Percentiles rank a stretch among this genome's conserved stretches.
These are phyloP conservation scores for Trichosanthes cucumerina DNA, from an alignment of 306 rosid species.

Conservation along the genomic window DNA sequence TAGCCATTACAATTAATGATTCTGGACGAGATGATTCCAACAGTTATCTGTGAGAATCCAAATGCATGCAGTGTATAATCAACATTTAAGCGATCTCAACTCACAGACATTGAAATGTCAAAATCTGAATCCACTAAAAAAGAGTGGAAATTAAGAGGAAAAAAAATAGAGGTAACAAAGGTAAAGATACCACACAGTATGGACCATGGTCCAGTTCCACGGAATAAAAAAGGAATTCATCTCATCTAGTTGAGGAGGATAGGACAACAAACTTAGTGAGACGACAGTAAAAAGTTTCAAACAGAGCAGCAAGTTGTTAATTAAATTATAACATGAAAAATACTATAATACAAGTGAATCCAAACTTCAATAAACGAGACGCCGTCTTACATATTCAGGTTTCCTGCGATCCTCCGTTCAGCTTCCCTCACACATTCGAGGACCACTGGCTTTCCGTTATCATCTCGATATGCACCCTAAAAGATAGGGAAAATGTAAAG, in stretches of 20 bases:
- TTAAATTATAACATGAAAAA: neutral
- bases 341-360: neutral
- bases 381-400: conserved; percentile 42
- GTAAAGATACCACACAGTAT: conserved; percentile 15
- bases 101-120: neutral
- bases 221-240: neutral
- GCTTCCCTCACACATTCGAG: conserved; percentile 83
- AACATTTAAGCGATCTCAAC: neutral
- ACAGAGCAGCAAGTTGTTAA: conserved; percentile 3
- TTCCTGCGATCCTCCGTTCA: conserved; percentile 75
- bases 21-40: neutral
- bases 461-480: conserved; percentile 94
- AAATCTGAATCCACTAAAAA: neutral
- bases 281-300: conserved; percentile 16
- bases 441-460: conserved; percentile 84
- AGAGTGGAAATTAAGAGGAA: neutral
- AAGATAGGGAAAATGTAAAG: neutral
- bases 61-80: neutral
- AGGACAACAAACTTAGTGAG: conserved; percentile 15
- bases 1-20: neutral
- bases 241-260: neutral
- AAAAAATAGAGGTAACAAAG: neutral
- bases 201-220: neutral
- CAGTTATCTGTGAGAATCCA: neutral
- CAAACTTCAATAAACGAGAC: neutral